phyloP scores from a whole-genome alignment of 805 yeast species.

The Ogataea saltuana region DNA sequence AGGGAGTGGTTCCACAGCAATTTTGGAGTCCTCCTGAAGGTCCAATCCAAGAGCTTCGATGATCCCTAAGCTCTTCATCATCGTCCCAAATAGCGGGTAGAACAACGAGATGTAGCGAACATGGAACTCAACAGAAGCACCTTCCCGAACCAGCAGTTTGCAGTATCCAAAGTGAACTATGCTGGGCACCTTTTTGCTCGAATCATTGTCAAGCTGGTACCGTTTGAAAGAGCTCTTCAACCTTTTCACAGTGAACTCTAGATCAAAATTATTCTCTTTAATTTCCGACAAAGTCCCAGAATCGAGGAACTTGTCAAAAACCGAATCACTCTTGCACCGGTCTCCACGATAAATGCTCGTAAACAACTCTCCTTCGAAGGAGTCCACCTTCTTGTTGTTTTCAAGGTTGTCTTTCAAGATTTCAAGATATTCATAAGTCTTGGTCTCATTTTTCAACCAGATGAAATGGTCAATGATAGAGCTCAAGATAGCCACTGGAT shows the following conservation, averaged over 20 bases:
- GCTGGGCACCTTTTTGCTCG: too few species aligned
- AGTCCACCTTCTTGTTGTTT: not conserved
- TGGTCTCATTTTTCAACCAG: not conserved
- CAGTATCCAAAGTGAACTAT: too few species aligned
- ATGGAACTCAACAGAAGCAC: not conserved
- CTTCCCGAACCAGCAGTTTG: not conserved
- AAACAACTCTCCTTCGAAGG: too few species aligned
- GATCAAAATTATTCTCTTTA: too few species aligned
- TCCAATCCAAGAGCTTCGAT: not conserved
- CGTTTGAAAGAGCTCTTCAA: too few species aligned
- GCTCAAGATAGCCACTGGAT: constrained; percentile 2
- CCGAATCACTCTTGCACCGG: too few species aligned
- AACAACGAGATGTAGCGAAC: not conserved
- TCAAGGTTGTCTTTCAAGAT: constrained; percentile 1
- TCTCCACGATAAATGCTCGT: too few species aligned
- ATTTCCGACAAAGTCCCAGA: too few species aligned
- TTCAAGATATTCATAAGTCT: constrained; percentile 5
- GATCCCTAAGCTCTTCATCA: not conserved
- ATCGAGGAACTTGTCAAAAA: too few species aligned
- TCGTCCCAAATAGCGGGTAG: constrained; percentile 1
- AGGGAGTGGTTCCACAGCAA: not conserved
- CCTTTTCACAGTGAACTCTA: too few species aligned
- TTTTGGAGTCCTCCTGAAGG: too few species aligned
- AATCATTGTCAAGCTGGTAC: too few species aligned
- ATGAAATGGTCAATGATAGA: not conserved